phyloP scores from a whole-genome alignment of 306 rosid genomes.

The Vachellia pachyceras region DNA sequence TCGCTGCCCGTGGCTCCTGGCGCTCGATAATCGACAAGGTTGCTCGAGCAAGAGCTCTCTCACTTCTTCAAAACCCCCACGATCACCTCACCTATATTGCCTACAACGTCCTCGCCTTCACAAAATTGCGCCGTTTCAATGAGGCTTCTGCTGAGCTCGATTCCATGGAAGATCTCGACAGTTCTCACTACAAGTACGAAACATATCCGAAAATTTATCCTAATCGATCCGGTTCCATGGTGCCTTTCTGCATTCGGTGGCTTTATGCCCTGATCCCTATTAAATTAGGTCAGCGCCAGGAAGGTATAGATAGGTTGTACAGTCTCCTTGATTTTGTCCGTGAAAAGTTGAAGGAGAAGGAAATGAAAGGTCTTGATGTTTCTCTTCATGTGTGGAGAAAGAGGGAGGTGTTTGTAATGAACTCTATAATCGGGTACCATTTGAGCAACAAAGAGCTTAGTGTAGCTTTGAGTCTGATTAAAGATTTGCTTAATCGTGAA shows the following conservation, averaged over 20 bases:
- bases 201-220: slow-evolving; percentile 66
- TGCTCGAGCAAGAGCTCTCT: slow-evolving; percentile 73
- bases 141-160: slow-evolving; percentile 86
- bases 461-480: slow-evolving; percentile 64
- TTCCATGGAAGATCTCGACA: slow-evolving; percentile 74
- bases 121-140: slow-evolving; percentile 82
- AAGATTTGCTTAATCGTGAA: slow-evolving; percentile 54
- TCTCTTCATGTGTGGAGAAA: slow-evolving; percentile 62
- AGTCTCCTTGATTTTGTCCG: slow-evolving; percentile 68
- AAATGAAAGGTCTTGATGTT: slow-evolving; percentile 12
- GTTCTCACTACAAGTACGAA: slow-evolving; percentile 71
- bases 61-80: slow-evolving; percentile 82
- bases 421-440: slow-evolving; percentile 76
- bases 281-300: slow-evolving; percentile 75
- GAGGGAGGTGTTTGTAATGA: slow-evolving; percentile 74
- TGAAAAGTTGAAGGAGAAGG: slow-evolving; percentile 46
- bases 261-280: slow-evolving; percentile 68
- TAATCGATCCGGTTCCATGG: slow-evolving; percentile 79
- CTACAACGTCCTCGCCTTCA: slow-evolving; percentile 77
- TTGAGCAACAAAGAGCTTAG: slow-evolving; percentile 68
- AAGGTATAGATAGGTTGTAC: slow-evolving; percentile 81
- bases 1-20: slow-evolving; percentile 92
- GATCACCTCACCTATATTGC: slow-evolving; percentile 85
- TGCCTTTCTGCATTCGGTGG: slow-evolving; percentile 94
- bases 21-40: slow-evolving; percentile 85